Evolutionary conservation across 2,329 filamentous ascomycete species (phyloP).

Genomic region (Aspergillus sp.): DNA sequence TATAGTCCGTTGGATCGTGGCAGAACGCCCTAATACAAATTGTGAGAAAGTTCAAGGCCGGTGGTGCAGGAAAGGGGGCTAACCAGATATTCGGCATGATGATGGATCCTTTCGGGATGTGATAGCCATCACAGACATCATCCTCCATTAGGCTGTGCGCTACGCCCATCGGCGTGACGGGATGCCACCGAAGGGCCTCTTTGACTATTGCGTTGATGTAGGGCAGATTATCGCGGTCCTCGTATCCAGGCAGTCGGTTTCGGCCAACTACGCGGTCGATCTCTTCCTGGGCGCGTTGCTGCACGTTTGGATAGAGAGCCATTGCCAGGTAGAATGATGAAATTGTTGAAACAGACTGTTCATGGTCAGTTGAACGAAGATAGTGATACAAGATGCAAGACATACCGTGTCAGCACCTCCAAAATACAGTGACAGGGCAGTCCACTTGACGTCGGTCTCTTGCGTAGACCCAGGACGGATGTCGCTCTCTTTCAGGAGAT

Average conservation of each 20-base stretch:
- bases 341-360: conserved; percentile 17
- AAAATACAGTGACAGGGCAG: conserved; percentile 42
- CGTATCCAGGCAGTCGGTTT: not conserved
- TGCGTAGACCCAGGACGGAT: conserved; percentile 26
- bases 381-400: not conserved
- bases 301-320: conserved; percentile 10
- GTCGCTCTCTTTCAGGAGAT: conserved; percentile 36
- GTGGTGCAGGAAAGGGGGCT: not conserved
- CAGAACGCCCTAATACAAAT: not conserved
- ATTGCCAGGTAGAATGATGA: conserved; percentile 21
- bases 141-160: conserved; percentile 26
- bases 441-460: conserved; percentile 30
- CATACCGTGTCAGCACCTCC: conserved; percentile 45
- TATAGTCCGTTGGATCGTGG: conserved; percentile 7
- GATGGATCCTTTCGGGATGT: conserved; percentile 37
- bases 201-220: conserved; percentile 36
- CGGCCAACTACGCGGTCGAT: not conserved
- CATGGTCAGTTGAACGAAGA: not conserved
- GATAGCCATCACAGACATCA: conserved; percentile 25
- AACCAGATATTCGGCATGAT: conserved; percentile 41
- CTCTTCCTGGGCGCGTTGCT: not conserved
- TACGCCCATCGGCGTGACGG: conserved; percentile 27
- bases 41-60: not conserved
- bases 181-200: conserved; percentile 33
- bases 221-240: conserved; percentile 26